These are phyloP conservation scores for Fusarium veterinarium DNA, from an alignment of 2,329 filamentous ascomycete species.

Conservation along the genomic window DNA sequence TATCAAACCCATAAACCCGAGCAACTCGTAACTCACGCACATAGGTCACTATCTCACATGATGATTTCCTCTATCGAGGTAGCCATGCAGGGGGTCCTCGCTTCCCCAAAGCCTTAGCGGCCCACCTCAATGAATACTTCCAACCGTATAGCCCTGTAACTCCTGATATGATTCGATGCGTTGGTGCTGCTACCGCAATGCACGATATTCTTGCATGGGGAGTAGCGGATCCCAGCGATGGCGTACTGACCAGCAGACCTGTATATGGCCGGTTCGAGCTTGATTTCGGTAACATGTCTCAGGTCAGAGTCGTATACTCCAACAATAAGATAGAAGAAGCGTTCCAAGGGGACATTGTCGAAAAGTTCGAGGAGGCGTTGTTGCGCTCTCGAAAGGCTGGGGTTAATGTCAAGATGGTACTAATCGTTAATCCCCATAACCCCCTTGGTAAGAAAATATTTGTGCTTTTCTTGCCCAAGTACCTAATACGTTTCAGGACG, in stretches of 20 bases:
- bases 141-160: slow-evolving; percentile 46
- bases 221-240: slow-evolving; percentile 53
- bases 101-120: slow-evolving; percentile 49
- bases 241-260: slow-evolving; percentile 54
- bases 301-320: slow-evolving; percentile 58
- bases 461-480: not conserved
- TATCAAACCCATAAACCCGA: not conserved
- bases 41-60: slow-evolving; percentile 42
- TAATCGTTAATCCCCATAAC: slow-evolving; percentile 66
- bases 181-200: slow-evolving; percentile 52
- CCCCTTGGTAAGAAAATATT: slow-evolving; percentile 55
- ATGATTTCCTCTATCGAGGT: slow-evolving; percentile 53
- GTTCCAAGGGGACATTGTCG: slow-evolving; percentile 57
- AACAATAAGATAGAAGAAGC: slow-evolving; percentile 56
- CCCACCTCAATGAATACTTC: slow-evolving; percentile 54
- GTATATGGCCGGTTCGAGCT: slow-evolving; percentile 62
- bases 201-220: slow-evolving; percentile 55
- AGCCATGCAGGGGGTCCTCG: slow-evolving; percentile 50
- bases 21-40: not conserved
- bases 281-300: slow-evolving; percentile 58
- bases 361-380: slow-evolving; percentile 58
- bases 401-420: slow-evolving; percentile 56
- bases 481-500: slow-evolving; percentile 44
- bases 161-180: slow-evolving; percentile 48
- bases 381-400: slow-evolving; percentile 50